Evolutionary conservation across 495 filamentous ascomycete genomes (phyloP).

Genomic region (Cryomyces antarcticus): DNA sequence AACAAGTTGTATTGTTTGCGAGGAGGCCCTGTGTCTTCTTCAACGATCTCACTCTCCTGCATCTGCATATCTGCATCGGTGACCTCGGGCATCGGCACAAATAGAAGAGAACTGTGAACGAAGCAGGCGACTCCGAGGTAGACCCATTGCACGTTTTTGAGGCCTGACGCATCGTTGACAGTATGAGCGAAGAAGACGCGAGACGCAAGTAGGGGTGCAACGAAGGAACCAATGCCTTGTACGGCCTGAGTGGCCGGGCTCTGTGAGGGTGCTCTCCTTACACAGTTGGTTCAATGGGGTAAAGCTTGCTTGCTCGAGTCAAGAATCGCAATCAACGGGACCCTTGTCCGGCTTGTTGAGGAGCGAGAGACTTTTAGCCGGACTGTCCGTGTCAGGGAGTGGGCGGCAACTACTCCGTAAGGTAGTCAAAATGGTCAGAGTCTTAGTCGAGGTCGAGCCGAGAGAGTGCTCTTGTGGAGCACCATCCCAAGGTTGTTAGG

Average conservation of each 20-base stretch:
- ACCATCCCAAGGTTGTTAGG: too few species aligned
- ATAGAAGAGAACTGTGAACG: constrained; percentile 11
- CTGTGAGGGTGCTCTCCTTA: too few species aligned
- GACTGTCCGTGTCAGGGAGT: too few species aligned
- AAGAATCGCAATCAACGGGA: too few species aligned
- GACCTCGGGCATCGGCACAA: constrained; percentile 28
- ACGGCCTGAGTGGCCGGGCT: constrained; percentile 28
- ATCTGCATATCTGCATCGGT: constrained; percentile 37
- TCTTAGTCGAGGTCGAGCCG: too few species aligned
- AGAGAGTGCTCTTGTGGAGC: too few species aligned
- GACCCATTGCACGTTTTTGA: constrained; percentile 48
- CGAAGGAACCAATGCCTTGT: constrained; percentile 44
- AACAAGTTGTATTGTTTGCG: constrained; percentile 23
- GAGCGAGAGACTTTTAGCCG: too few species aligned
- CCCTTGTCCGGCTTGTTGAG: too few species aligned
- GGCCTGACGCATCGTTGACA: not conserved
- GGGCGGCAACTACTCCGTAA: too few species aligned
- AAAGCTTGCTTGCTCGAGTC: too few species aligned
- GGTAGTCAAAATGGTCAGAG: too few species aligned
- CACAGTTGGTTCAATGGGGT: too few species aligned
- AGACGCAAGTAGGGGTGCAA: constrained; percentile 44
- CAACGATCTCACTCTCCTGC: constrained; percentile 27
- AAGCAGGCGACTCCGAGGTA: constrained; percentile 44
- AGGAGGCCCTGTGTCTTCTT: constrained; percentile 23
- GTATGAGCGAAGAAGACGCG: constrained; percentile 33